These are phyloP conservation scores for Pseudocercospora macadamiae DNA, from an alignment of 2,329 filamentous ascomycete species.

Conservation along the genomic window DNA sequence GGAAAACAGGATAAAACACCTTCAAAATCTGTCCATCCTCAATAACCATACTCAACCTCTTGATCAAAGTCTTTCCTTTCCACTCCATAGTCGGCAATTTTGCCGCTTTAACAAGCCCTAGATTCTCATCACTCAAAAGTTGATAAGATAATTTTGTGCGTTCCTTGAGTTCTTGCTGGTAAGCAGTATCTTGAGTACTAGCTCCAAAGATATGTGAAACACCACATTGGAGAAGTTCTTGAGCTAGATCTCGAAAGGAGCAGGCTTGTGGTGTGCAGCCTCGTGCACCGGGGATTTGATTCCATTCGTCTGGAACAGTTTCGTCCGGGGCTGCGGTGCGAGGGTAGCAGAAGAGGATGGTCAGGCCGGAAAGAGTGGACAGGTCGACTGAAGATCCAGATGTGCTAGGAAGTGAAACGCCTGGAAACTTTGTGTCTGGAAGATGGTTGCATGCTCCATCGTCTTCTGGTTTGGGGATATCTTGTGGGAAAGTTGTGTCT, in stretches of 20 bases:
- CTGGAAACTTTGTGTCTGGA: slow-evolving; percentile 32
- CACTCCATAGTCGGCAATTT: slow-evolving; percentile 46
- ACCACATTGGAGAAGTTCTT: slow-evolving; percentile 35
- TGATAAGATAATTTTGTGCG: slow-evolving; percentile 46
- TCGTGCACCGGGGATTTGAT: slow-evolving; percentile 47
- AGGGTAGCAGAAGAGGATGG: slow-evolving; percentile 49
- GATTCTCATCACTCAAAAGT: slow-evolving; percentile 45
- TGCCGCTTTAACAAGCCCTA: slow-evolving; percentile 40
- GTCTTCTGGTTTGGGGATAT: slow-evolving; percentile 44
- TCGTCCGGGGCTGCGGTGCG: slow-evolving; percentile 45
- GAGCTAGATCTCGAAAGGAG: slow-evolving; percentile 44
- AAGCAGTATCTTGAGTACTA: slow-evolving; percentile 45
- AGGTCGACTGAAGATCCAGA: slow-evolving; percentile 40
- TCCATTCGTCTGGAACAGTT: slow-evolving; percentile 45
- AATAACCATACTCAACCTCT: slow-evolving; percentile 44
- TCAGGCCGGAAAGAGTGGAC: slow-evolving; percentile 42
- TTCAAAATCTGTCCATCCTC: slow-evolving; percentile 45
- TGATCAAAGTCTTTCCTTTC: slow-evolving; percentile 42
- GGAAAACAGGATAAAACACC: slow-evolving; percentile 50
- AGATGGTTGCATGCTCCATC: slow-evolving; percentile 48
- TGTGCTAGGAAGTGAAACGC: slow-evolving; percentile 41
- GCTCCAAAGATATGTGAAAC: slow-evolving; percentile 44
- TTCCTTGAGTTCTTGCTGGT: slow-evolving; percentile 44
- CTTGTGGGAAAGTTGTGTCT: slow-evolving; percentile 36
- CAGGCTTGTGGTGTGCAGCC: slow-evolving; percentile 52